These are phyloP conservation scores for Penicillium macrosclerotiorum DNA, from an alignment of 495 filamentous ascomycete genomes.

Conservation along the genomic window DNA sequence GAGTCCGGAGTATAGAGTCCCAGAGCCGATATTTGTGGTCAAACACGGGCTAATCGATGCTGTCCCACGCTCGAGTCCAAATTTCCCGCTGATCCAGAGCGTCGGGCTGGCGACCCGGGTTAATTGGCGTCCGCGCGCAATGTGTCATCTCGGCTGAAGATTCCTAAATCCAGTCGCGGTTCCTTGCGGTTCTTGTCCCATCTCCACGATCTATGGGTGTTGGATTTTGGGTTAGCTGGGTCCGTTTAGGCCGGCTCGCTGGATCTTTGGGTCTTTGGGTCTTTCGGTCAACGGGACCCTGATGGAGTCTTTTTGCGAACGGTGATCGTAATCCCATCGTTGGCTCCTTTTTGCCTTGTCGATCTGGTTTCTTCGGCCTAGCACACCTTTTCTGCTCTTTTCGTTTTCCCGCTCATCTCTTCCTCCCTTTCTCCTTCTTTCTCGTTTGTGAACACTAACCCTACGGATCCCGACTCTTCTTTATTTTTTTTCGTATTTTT, in stretches of 20 bases:
- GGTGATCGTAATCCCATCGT: conserved; percentile 23
- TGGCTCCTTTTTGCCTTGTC: conserved; percentile 13
- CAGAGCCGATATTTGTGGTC: too few species aligned
- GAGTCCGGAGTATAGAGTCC: too few species aligned
- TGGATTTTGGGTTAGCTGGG: too few species aligned
- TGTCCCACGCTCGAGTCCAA: neutral
- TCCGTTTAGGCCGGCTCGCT: too few species aligned
- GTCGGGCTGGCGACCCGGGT: conserved; percentile 13
- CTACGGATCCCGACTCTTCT: conserved; percentile 36
- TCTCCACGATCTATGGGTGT: conserved; percentile 31
- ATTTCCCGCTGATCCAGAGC: neutral
- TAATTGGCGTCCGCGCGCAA: conserved; percentile 5
- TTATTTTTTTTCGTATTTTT: conserved; percentile 40
- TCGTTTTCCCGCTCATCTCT: neutral
- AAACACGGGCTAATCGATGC: too few species aligned
- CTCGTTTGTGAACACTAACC: neutral
- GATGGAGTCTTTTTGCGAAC: conserved; percentile 17
- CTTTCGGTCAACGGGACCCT: conserved; percentile 27
- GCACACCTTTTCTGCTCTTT: neutral
- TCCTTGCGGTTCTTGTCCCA: conserved; percentile 4
- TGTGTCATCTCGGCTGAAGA: conserved; percentile 36
- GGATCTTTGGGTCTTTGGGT: neutral
- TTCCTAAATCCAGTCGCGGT: conserved; percentile 28
- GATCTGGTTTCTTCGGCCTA: conserved; percentile 25
- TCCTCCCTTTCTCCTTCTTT: neutral